Evolutionary conservation across 768 basidiomycete genomes (phyloP), one percentile per base, ranked within the genome.

Genomic region (Kwoniella bestiolae): DNA sequence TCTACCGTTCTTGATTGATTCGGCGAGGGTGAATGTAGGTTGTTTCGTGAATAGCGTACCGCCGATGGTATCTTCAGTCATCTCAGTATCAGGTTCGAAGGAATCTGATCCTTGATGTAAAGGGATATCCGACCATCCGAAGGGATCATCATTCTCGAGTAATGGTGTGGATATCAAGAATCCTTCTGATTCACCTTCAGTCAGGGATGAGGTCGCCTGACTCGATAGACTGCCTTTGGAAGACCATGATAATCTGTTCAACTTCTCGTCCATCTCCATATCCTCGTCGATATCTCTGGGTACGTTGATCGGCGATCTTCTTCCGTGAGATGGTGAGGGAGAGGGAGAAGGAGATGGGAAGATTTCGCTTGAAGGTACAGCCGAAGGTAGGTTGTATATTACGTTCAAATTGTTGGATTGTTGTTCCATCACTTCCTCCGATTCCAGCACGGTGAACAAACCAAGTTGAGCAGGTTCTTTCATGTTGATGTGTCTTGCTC

Each of bases 401-500:
- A 44, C 5, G 16, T 35, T 66, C 32, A 26, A 32, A 56, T 32
- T 23, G 8, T 9, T 12, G 16, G 12, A 46, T 25, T 16, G 26
- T 21, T n/a, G 12, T 16, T 12, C 25, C n/a, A 41, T 38, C 18
- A 38, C 28, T 46, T 65, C 68, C 18, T 57, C 51, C 21, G 28
- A 32, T 32, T 69, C 68, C 21, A 38, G 28, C 5, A 69, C 68
- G 21, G 68, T 69, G 68, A 69, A 69, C 16, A 69, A 32, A 4
- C 68, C 68, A 31, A 59, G 65, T n/a, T 35, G 58, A 34, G 68
- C 68, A 5, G 68, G 68, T 38, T 65, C 68, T 5, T 41, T 52
- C 68, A 69, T 69, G 12, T 60, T 28, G 38, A 69, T 69, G 47
- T 69, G 68, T 46, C 64, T 29, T 2, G 63, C 46, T 52, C 68